Evolutionary conservation across 2,329 filamentous ascomycete genomes (phyloP), one percentile per base, ranked within the genome.

Genomic region (Trichoderma asperellum): DNA sequence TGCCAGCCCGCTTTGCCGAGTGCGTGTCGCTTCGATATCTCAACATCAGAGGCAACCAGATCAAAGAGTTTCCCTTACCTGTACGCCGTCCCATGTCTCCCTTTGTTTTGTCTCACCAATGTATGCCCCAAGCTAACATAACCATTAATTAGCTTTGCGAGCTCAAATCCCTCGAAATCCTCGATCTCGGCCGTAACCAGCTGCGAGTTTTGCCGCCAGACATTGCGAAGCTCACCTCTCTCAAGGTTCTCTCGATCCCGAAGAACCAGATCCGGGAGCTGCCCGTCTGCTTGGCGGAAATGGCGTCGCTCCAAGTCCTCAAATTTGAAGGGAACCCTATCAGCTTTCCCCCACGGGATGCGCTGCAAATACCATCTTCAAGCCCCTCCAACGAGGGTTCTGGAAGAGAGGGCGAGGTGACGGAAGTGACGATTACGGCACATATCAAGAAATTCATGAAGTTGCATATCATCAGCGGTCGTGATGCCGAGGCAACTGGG

Each of bases 291-390:
- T 82, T 98, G 27, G 93, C 92, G 67, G 94, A 97, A 72, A 97
- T 97, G 92, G 90, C 87, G 68, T 96, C 93, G 68, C 82, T 98
- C 70, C 92, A 95, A 77, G 92, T 96, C 73, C 85, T 98, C 68
- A 97, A 97, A 79, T 88, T 97, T 43, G 92, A 95, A 69, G 93
- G 93, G 57, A 97, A 97, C 74, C 92, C 92, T 10, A 87, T 97
- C 70, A 87, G 86, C 70, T 95, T 95, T 74, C 94, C 94, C 4
- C 91, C 92, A 18, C 88, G 86, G 74, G 89, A 91, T 73, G 84
- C 91, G 16, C 79, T 93, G 32, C 88, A 90, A 73, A 81, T 87
- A 12, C 85, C 86, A 74, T 83, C 84, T 21, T 81, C 81, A 52
- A 88, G 83, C 60, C 86, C 86, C 21, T 83, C 87, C 1, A 87